Conservation (phyloP, 148 eudicot genomes). For the Silene latifolia region DNA sequence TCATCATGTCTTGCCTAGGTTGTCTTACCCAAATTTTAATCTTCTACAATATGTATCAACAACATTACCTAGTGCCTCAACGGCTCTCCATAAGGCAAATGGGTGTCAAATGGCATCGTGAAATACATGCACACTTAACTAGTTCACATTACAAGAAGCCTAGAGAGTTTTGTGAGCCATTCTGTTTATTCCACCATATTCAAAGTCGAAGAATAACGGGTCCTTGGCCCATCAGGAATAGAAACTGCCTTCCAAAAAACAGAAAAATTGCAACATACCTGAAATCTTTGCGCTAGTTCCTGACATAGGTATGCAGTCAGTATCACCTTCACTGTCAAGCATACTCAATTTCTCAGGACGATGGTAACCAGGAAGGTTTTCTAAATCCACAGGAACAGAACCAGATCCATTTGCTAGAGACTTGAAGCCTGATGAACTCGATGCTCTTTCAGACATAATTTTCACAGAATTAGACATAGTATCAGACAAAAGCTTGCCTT, state of each 20-base stretch:
- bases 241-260: background rate
- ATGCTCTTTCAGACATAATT: slow-evolving; percentile 22
- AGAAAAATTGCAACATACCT: slow-evolving; percentile 27
- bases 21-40: background rate
- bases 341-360: background rate
- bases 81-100: background rate
- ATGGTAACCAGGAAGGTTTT: slow-evolving; percentile 6
- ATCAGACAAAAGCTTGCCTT: slow-evolving; percentile 26
- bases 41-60: background rate
- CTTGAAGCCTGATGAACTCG: slow-evolving; percentile 27
- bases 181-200: background rate
- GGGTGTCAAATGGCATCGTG: background rate
- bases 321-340: background rate
- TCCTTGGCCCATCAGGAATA: background rate
- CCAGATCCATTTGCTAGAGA: slow-evolving; percentile 16
- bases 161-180: background rate
- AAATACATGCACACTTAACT: background rate
- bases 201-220: background rate
- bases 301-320: slow-evolving; percentile 7
- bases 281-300: slow-evolving; percentile 24
- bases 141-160: background rate
- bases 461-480: slow-evolving; percentile 18
- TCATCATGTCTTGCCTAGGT: background rate
- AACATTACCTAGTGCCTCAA: background rate
- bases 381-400: slow-evolving; percentile 11